These are phyloP conservation scores for Cystobasidium pallidum DNA, from an alignment of 1,284 basidiomycete species.

Conservation along the genomic window DNA sequence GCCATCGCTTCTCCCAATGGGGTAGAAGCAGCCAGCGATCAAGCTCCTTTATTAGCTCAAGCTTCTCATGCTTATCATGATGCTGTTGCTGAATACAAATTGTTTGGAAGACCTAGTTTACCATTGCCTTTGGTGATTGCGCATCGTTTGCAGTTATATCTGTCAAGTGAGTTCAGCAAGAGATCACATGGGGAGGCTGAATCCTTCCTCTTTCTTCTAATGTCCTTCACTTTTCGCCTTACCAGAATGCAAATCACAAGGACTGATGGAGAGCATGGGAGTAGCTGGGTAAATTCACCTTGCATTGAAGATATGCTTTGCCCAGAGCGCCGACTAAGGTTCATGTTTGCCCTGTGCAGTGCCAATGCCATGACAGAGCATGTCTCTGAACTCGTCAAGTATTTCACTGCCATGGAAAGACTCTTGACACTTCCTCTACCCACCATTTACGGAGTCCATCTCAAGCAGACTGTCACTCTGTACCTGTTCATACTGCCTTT, in stretches of 20 bases:
- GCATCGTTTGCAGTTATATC: conserved; percentile 53
- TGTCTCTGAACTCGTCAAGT: conserved; percentile 46
- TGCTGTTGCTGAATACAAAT: conserved; percentile 49
- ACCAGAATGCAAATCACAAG: conserved; percentile 46
- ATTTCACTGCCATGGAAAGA: conserved; percentile 49
- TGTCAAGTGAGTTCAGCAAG: conserved; percentile 46
- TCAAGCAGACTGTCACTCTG: conserved; percentile 44
- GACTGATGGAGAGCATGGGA: conserved; percentile 51
- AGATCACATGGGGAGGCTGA: neutral
- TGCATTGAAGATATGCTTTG: neutral
- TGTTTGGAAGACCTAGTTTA: conserved; percentile 50
- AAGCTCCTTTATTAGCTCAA: conserved; percentile 29
- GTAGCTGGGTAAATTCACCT: conserved; percentile 46
- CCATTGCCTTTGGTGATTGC: conserved; percentile 53
- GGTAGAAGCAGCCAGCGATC: conserved; percentile 5
- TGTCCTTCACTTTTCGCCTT: neutral
- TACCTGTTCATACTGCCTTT: conserved; percentile 51
- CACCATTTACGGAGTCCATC: conserved; percentile 45
- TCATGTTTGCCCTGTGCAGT: conserved; percentile 7
- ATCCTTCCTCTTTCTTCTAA: too few relatives aligned
- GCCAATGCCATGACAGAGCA: conserved; percentile 47
- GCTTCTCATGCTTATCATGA: conserved; percentile 22
- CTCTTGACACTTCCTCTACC: conserved; percentile 45
- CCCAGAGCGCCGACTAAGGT: neutral
- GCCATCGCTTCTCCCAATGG: neutral